Evolutionary conservation across 2,329 filamentous ascomycete species (phyloP).

Genomic region (Nemania diffusa): DNA sequence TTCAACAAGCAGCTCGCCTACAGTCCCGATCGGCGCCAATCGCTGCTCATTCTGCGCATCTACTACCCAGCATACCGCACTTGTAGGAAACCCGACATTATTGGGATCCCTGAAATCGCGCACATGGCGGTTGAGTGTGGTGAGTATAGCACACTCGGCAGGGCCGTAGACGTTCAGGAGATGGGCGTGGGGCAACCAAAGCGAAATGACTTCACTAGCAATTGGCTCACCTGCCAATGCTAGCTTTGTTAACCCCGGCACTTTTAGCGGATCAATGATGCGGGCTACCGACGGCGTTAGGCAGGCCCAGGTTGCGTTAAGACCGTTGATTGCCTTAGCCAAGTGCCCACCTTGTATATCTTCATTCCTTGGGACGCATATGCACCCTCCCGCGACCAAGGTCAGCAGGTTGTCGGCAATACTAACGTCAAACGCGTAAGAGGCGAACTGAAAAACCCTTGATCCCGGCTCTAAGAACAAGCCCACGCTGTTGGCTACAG

Average conservation of each 20-base stretch:
- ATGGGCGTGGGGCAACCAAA: conserved; percentile 37
- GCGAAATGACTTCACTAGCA: conserved; percentile 31
- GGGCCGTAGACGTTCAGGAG: conserved; percentile 44
- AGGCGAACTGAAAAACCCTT: conserved; percentile 40
- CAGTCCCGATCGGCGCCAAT: conserved; percentile 39
- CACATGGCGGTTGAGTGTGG: conserved; percentile 21
- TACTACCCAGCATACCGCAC: conserved; percentile 50
- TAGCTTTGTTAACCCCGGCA: conserved; percentile 42
- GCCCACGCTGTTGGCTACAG: conserved; percentile 65
- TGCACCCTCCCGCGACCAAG: conserved; percentile 39
- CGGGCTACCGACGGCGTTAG: conserved; percentile 44
- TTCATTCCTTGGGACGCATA: conserved; percentile 40
- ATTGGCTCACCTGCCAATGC: conserved; percentile 43
- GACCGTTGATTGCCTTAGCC: conserved; percentile 35
- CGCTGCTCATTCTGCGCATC: conserved; percentile 49
- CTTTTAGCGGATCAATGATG: conserved; percentile 36
- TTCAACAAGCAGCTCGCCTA: conserved; percentile 54
- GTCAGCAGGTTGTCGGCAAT: conserved; percentile 39
- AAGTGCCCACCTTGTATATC: conserved; percentile 33
- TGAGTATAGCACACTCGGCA: conserved; percentile 38
- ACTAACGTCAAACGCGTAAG: conserved; percentile 38
- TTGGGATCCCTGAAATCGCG: conserved; percentile 13
- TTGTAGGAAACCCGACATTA: conserved; percentile 21
- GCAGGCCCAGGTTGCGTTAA: conserved; percentile 38
- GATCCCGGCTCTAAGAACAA: conserved; percentile 48